phyloP scores from a whole-genome alignment of 2,329 filamentous ascomycete genomes.

The Ophiostoma himal-ulmi region DNA sequence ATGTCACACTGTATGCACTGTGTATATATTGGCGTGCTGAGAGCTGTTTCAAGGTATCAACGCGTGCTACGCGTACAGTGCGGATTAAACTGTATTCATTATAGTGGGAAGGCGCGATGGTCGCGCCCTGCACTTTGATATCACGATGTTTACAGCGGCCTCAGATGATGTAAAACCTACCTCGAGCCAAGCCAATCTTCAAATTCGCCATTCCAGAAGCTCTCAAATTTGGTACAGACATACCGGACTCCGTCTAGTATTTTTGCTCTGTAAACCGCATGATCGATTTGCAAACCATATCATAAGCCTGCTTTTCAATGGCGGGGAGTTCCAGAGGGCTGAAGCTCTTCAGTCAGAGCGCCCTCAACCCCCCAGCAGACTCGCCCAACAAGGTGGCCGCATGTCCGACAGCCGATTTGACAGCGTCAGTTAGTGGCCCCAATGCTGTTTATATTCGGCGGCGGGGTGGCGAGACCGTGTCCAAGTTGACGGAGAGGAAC shows the following conservation, averaged over 20 bases:
- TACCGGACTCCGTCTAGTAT: not conserved
- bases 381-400: constrained; percentile 59
- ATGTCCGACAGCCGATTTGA: constrained; percentile 79
- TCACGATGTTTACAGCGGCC: not conserved
- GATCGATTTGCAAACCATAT: not conserved
- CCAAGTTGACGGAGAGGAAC: constrained; percentile 41
- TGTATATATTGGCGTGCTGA: not conserved
- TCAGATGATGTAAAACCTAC: not conserved
- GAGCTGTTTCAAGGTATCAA: not conserved
- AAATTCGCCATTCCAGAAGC: not conserved
- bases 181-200: not conserved
- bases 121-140: not conserved
- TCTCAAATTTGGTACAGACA: not conserved
- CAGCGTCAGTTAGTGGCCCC: constrained; percentile 64
- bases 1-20: not conserved
- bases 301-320: not conserved
- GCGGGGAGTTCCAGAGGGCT: constrained; percentile 28
- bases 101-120: not conserved
- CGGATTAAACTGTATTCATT: not conserved
- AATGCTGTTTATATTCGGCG: constrained; percentile 67
- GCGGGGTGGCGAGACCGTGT: constrained; percentile 63
- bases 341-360: constrained; percentile 50
- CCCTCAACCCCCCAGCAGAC: constrained; percentile 47
- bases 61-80: constrained; percentile 12
- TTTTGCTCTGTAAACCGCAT: not conserved